Evolutionary conservation across 208 protist genomes (phyloP), one percentile per base, ranked within the genome.

Genomic region (Wallacemonas sp.): DNA sequence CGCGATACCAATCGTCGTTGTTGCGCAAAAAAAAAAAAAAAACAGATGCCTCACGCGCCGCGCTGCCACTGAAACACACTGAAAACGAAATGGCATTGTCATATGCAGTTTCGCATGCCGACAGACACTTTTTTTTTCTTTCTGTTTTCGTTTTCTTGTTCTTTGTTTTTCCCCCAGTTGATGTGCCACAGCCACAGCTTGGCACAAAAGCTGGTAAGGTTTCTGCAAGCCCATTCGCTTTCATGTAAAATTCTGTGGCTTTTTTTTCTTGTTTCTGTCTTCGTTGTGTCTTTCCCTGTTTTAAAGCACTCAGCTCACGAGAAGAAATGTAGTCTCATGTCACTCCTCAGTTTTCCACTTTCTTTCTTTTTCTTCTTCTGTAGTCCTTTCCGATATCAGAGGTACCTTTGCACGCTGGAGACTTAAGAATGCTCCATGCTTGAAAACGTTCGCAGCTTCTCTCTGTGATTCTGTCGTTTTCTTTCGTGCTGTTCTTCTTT

Each of bases 91-190:
- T 45, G 2, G 2, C 12, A 4, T 2, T 5, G 22, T 49, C 15
- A 39, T 4, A 53, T 8, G 33, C 21, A 15, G 26, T 38, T 19
- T 41, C n/a, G 27, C 49, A 17, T 44, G 34, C 30, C 36, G 9
- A 41, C 36, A 6, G 36, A 6, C 14, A 17, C 9, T 31, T 66
- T 55, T 66, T 38, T 42, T n/a, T 66, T 55, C 39, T 66, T 15
- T 66, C 19, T 54, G 34, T 31, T 24, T 44, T 66, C 5, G 8
- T 30, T 9, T 39, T 21, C 22, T 21, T 59, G 11, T 41, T 31
- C 26, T 31, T 30, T 31, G 9, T 31, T 41, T 9, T 59, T 24
- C 6, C 12, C 34, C 14, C 26, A 59, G 9, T 31, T 30, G 26
- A 36, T 59, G 6, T 31, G 9, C 34, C 11, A 31, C 14, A 36